Conservation (phyloP, 257 asterid genomes). For the Solanum acaule region DNA sequence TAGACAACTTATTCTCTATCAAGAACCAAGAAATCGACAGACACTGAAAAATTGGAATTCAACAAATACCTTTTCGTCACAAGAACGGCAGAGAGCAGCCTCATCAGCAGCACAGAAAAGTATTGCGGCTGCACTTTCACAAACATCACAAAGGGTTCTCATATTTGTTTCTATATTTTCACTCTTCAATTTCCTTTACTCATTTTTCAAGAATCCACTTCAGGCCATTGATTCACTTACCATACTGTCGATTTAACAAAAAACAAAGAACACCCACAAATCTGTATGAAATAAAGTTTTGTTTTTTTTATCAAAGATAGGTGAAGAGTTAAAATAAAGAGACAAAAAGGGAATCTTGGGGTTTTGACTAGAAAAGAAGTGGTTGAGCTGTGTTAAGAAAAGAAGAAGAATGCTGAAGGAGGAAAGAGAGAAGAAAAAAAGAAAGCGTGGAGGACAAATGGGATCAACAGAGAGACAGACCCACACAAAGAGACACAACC, state of each 20-base stretch:
- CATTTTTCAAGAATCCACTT: not conserved
- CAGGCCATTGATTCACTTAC: not conserved
- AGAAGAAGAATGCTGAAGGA: not conserved
- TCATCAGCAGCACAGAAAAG: conserved; percentile 95
- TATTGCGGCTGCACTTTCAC: conserved; percentile 90
- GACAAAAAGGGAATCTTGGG: conserved; percentile 7
- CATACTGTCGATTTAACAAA: not conserved
- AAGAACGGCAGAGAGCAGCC: conserved; percentile 83
- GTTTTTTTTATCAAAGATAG: not conserved
- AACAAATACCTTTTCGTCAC: conserved; percentile 65
- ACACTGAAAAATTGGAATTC: not conserved
- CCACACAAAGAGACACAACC: not conserved
- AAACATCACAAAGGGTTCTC: conserved; percentile 90
- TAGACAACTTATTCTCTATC: not conserved
- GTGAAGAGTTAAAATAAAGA: not conserved
- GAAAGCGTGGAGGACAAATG: not conserved
- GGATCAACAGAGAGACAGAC: not conserved
- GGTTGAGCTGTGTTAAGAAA: not conserved
- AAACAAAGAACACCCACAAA: not conserved
- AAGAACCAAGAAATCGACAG: not conserved
- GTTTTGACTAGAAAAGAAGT: conserved; percentile 3
- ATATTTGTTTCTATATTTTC: conserved; percentile 15
- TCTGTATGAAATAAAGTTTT: not conserved
- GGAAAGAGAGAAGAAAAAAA: not conserved
- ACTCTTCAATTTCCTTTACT: not conserved